Percentiles rank a stretch among this genome's conserved stretches.
Evolutionary conservation across 441 rosid genomes (phyloP).

Genomic region (Gossypium gossypioides): DNA sequence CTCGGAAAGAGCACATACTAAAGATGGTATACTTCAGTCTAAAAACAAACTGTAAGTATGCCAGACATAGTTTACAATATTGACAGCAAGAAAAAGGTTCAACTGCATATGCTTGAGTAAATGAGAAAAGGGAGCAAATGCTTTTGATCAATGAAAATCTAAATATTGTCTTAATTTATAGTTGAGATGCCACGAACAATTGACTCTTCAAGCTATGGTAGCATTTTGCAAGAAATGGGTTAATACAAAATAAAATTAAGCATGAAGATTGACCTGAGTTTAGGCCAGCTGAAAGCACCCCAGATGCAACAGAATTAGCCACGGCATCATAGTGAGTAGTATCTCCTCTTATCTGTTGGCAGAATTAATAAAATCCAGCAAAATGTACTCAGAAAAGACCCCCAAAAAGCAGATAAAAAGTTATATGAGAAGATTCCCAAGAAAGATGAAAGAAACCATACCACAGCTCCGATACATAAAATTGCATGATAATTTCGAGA

Average conservation of each 20-base stretch:
- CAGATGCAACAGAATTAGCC: slow-evolving; percentile 86
- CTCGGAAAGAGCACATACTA: not conserved
- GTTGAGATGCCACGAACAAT: not conserved
- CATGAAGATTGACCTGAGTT: slow-evolving; percentile 54
- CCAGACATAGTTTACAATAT: not conserved
- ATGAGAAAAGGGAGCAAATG: not conserved
- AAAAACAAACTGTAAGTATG: not conserved
- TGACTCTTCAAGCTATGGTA: not conserved
- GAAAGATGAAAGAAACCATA: slow-evolving; percentile 27
- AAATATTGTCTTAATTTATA: not conserved
- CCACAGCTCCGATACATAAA: slow-evolving; percentile 95
- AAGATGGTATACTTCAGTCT: not conserved
- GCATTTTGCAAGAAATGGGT: not conserved
- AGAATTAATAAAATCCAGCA: slow-evolving; percentile 4
- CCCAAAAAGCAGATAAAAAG: not conserved
- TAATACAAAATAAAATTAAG: not conserved
- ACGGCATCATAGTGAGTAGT: slow-evolving; percentile 94
- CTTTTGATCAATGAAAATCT: not conserved
- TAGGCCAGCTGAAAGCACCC: slow-evolving; percentile 89
- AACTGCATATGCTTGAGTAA: not conserved
- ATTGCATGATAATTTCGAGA: slow-evolving; percentile 61
- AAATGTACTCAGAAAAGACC: not conserved
- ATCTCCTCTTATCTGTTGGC: slow-evolving; percentile 77
- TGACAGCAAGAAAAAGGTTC: not conserved
- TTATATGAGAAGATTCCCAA: not conserved